phyloP scores from a whole-genome alignment of 2,329 filamentous ascomycete genomes.

The Ophidiomyces ophidiicola region DNA sequence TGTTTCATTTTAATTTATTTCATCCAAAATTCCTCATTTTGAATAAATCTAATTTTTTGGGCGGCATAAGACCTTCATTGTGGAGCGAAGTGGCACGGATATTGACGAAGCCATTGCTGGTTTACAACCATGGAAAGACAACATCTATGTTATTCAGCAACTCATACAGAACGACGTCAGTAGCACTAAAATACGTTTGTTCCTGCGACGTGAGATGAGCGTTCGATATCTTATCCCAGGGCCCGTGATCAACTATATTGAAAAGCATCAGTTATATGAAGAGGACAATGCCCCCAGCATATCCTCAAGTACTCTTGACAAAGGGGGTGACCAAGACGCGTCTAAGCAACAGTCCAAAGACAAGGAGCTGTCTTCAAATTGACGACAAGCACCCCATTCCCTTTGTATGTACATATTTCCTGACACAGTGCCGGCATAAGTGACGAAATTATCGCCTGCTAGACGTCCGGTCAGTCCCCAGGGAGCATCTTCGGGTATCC shows the following conservation, averaged over 20 bases:
- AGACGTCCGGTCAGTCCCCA: neutral
- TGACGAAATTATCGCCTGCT: neutral
- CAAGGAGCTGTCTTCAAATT: neutral
- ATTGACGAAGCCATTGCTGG: conserved; percentile 77
- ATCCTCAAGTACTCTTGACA: neutral
- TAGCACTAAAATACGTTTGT: conserved; percentile 69
- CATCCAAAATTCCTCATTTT: neutral
- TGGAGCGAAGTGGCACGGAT: conserved; percentile 81
- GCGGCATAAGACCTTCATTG: conserved; percentile 52
- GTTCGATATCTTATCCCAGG: conserved; percentile 66
- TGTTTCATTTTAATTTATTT: conserved; percentile 15
- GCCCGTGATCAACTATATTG: conserved; percentile 62
- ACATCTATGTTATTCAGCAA: conserved; percentile 79
- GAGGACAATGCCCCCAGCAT: conserved; percentile 30
- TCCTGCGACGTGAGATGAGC: conserved; percentile 67
- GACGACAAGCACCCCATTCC: neutral
- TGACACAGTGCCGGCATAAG: no score
- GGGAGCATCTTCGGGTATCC: neutral
- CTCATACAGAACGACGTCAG: conserved; percentile 78
- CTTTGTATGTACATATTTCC: no score
- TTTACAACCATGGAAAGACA: conserved; percentile 69
- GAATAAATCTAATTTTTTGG: neutral
- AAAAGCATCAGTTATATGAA: conserved; percentile 53
- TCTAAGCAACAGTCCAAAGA: conserved; percentile 2
- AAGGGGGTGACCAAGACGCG: neutral